These are phyloP conservation scores for Mortierella hygrophila DNA, from an alignment of 192 early-diverging fungal species.

Conservation along the genomic window DNA sequence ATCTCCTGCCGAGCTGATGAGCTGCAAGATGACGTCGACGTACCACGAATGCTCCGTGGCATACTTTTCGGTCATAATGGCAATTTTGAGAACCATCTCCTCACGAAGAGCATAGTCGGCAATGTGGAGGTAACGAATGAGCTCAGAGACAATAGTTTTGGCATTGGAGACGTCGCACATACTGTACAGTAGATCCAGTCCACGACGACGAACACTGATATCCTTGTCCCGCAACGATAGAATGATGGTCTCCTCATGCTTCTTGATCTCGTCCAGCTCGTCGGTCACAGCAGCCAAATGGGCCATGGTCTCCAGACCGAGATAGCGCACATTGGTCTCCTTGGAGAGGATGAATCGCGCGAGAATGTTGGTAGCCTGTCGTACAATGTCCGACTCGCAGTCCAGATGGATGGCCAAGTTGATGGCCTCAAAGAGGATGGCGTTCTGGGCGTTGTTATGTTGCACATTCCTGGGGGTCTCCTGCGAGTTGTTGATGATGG, in stretches of 20 bases:
- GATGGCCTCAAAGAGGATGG: constrained; percentile 97
- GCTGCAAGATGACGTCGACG: constrained; percentile 96
- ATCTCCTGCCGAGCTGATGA: constrained; percentile 96
- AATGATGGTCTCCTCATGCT: constrained; percentile 89
- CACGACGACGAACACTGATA: constrained; percentile 95
- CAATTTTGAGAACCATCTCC: constrained; percentile 99
- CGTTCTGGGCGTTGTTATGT: constrained; percentile 98
- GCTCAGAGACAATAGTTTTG: constrained; percentile 88
- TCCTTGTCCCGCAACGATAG: constrained; percentile 96
- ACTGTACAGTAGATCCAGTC: constrained; percentile 94
- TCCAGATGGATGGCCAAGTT: constrained; percentile 95
- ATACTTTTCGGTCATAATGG: constrained; percentile 98
- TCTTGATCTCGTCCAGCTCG: constrained; percentile 85
- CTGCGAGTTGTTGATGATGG: constrained; percentile 87
- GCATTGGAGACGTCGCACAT: constrained; percentile 96
- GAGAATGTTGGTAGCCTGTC: constrained; percentile 85
- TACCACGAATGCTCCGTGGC: constrained; percentile 99
- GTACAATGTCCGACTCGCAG: constrained; percentile 87
- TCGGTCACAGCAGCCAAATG: constrained; percentile 90
- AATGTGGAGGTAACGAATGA: constrained; percentile 90
- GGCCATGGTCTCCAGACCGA: constrained; percentile 97
- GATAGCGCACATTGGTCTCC: constrained; percentile 98
- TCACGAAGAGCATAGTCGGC: constrained; percentile 94
- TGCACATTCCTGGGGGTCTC: constrained; percentile 96
- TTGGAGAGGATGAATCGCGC: constrained; percentile 93